Percentiles rank a stretch among this genome's conserved stretches.
Conservation (phyloP, 345 rosid species). For the Eucalyptus polyanthemos region DNA sequence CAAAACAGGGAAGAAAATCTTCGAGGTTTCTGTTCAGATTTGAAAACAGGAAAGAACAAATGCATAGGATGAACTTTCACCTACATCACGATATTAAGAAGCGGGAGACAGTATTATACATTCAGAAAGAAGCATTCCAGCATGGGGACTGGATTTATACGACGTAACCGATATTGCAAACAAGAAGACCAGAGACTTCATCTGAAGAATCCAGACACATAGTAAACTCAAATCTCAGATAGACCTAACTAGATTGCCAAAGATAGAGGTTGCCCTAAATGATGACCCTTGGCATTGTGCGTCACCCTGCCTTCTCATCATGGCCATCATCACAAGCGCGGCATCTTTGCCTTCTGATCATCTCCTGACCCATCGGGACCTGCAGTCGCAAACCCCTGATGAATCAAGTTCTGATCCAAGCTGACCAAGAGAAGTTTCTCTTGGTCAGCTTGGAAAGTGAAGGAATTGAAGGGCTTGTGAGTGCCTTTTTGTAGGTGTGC, state of each 20-base stretch:
- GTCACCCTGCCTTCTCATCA: background rate
- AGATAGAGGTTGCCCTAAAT: background rate
- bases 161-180: background rate
- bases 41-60: background rate
- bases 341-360: background rate
- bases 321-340: background rate
- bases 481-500: background rate
- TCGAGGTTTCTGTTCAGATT: background rate
- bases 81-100: background rate
- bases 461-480: background rate
- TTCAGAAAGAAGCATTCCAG: background rate
- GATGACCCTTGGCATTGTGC: background rate
- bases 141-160: background rate
- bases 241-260: background rate
- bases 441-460: background rate
- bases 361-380: background rate
- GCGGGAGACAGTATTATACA: background rate
- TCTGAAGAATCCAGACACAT: background rate
- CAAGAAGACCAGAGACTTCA: background rate
- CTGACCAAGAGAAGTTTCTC: background rate
- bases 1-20: background rate
- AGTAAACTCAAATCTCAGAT: background rate
- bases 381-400: background rate
- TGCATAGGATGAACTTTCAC: background rate
- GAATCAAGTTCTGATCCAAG: background rate